A percentile compares a stretch with the other conserved stretches of the same genome.
Conservation (phyloP, 345 rosid species). For the Erodium maritimum region DNA sequence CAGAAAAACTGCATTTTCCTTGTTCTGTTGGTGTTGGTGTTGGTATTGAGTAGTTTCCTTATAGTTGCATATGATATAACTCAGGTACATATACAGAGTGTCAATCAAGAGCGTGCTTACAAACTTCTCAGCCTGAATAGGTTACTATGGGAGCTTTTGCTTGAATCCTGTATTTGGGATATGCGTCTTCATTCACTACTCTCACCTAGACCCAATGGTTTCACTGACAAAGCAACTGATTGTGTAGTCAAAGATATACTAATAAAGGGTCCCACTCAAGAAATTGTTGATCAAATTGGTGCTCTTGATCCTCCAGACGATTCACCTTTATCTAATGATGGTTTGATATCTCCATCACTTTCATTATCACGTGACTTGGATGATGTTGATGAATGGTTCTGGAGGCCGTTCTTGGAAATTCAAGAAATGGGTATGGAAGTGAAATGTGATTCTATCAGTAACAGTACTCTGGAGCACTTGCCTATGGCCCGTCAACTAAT, state of each 20-base stretch:
- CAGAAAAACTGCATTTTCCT: too few relatives aligned
- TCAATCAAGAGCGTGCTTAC: constrained; percentile 24
- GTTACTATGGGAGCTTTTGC: constrained; percentile 65
- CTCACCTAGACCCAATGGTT: constrained; percentile 32
- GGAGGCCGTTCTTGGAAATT: constrained; percentile 71
- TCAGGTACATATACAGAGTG: constrained; percentile 34
- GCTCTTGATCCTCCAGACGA: constrained; percentile 12
- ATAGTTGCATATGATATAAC: constrained; percentile 5
- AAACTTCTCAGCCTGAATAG: constrained; percentile 51
- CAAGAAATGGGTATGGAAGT: constrained; percentile 38
- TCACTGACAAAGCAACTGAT: constrained; percentile 24
- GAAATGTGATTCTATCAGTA: constrained; percentile 34
- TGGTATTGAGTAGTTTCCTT: neutral
- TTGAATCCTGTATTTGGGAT: constrained; percentile 74
- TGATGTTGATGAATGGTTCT: constrained; percentile 56
- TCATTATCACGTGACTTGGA: constrained; percentile 34
- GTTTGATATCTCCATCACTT: constrained; percentile 19
- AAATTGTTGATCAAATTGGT: constrained; percentile 13
- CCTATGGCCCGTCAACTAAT: constrained; percentile 41
- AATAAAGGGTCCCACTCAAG: constrained; percentile 22
- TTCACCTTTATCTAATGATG: constrained; percentile 19
- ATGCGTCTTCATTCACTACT: constrained; percentile 52
- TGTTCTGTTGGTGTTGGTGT: too few relatives aligned
- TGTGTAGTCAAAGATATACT: constrained; percentile 27
- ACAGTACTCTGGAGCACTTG: constrained; percentile 27